A percentile compares a stretch with the other conserved stretches of the same genome.
Conservation (phyloP, 2,329 filamentous ascomycete genomes). For the Claviceps purpurea region DNA sequence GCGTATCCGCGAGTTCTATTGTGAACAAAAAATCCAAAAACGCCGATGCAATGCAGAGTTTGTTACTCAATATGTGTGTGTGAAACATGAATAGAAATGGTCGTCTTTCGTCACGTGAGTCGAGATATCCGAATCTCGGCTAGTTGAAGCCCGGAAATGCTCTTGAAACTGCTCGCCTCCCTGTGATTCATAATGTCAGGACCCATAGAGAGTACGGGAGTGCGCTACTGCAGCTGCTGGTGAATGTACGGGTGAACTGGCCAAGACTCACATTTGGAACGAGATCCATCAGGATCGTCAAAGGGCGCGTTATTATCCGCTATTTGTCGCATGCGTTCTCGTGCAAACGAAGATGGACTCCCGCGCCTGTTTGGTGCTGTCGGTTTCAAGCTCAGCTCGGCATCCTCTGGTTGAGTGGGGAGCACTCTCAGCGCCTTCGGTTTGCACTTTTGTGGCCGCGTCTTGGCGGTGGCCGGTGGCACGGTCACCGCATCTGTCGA, state of each 20-base stretch:
- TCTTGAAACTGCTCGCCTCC: slow-evolving; percentile 6
- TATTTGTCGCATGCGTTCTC: slow-evolving; percentile 30
- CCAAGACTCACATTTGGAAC: slow-evolving; percentile 24
- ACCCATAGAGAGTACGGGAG: background rate
- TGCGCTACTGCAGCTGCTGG: background rate
- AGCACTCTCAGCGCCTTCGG: slow-evolving; percentile 20
- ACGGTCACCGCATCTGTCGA: slow-evolving; percentile 6
- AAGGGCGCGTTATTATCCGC: slow-evolving; percentile 29
- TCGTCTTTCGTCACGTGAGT: slow-evolving; percentile 2
- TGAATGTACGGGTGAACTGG: background rate
- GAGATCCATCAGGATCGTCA: slow-evolving; percentile 27
- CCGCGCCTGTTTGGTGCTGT: slow-evolving; percentile 19
- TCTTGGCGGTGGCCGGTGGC: slow-evolving; percentile 10
- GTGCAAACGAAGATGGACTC: slow-evolving; percentile 30
- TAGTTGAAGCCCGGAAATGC: slow-evolving; percentile 7
- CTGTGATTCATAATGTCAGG: background rate
- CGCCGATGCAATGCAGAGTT: slow-evolving; percentile 1
- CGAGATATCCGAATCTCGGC: background rate
- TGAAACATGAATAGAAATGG: background rate
- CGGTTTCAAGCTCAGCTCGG: slow-evolving; percentile 16
- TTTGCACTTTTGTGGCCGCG: slow-evolving; percentile 15
- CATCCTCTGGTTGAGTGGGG: slow-evolving; percentile 24
- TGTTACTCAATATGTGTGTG: background rate
- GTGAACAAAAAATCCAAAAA: background rate
- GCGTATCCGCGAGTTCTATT: background rate